phyloP scores from a whole-genome alignment of 179 eudicot species.

The Amaranthus tricolor region DNA sequence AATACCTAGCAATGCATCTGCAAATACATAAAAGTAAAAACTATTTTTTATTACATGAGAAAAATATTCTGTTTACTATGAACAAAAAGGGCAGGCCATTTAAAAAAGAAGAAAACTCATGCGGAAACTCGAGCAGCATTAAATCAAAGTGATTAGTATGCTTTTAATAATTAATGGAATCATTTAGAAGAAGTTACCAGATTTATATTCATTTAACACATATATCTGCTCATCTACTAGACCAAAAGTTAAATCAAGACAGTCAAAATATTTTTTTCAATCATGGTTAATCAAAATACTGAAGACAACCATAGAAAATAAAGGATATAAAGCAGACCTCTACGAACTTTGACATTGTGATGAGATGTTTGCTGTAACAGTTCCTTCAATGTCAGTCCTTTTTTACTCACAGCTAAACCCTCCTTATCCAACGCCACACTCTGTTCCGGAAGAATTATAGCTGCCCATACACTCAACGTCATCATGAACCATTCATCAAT shows the following conservation, averaged over 20 bases:
- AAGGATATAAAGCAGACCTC: constrained; percentile 43
- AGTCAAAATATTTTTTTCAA: not conserved
- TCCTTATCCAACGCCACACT: constrained; percentile 82
- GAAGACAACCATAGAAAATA: not conserved
- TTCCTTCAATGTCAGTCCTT: constrained; percentile 90
- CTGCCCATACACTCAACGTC: constrained; percentile 36
- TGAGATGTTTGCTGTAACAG: constrained; percentile 93
- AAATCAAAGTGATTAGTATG: not conserved
- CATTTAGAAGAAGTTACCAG: not conserved
- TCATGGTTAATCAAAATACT: not conserved
- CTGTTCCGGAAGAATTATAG: constrained; percentile 88
- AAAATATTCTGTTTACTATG: not conserved
- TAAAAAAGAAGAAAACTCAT: not conserved
- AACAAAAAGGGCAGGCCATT: not conserved
- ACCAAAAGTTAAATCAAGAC: not conserved
- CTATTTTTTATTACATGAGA: not conserved
- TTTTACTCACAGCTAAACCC: constrained; percentile 82
- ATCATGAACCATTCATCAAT: not conserved
- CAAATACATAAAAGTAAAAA: constrained; percentile 16
- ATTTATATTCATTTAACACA: not conserved
- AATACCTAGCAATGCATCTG: constrained; percentile 86
- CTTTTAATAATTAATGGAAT: not conserved
- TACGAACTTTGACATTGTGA: constrained; percentile 84
- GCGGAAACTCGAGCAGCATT: not conserved
- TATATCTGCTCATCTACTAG: not conserved